These are phyloP conservation scores for Raffaelea deltoideospora DNA, from an alignment of 2,329 filamentous ascomycete species.

Conservation along the genomic window DNA sequence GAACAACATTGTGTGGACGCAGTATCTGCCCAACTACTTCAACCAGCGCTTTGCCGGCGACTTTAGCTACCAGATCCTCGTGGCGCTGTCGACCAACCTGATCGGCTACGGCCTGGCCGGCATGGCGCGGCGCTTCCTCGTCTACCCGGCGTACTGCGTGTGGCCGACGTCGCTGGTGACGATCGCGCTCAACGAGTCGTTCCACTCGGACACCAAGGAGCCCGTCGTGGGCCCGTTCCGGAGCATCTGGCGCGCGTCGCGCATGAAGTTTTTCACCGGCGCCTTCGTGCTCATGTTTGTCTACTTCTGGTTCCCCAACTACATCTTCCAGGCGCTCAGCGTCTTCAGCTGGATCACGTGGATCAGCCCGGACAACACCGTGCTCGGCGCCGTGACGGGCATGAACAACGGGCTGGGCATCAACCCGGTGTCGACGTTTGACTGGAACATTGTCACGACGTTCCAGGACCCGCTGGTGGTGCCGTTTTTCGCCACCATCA, in stretches of 20 bases:
- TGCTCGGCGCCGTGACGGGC: constrained; percentile 17
- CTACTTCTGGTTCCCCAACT: constrained; percentile 36
- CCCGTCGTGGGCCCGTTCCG: constrained; percentile 18
- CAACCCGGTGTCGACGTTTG: constrained; percentile 21
- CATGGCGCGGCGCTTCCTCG: constrained; percentile 31
- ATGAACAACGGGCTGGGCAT: constrained; percentile 17
- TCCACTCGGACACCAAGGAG: constrained; percentile 26
- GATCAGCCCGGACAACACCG: constrained; percentile 28
- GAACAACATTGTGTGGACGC: constrained; percentile 28
- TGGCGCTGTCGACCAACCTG: constrained; percentile 35
- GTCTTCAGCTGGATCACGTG: constrained; percentile 38
- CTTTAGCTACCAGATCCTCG: constrained; percentile 34
- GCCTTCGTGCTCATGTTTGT: constrained; percentile 30
- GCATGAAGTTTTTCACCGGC: constrained; percentile 25
- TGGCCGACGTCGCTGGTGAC: constrained; percentile 34
- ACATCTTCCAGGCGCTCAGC: constrained; percentile 28
- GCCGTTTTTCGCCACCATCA: constrained; percentile 44
- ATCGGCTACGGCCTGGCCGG: constrained; percentile 42
- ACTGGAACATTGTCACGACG: constrained; percentile 18
- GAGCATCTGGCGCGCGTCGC: neutral
- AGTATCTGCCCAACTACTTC: constrained; percentile 20
- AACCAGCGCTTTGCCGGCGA: constrained; percentile 22
- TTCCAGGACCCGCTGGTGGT: constrained; percentile 4
- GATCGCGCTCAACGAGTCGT: constrained; percentile 29
- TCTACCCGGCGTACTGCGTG: constrained; percentile 34